Evolutionary conservation across 257 asterid species (phyloP), one percentile per base, ranked within the genome.

Genomic region (Ophiorrhiza pumila): DNA sequence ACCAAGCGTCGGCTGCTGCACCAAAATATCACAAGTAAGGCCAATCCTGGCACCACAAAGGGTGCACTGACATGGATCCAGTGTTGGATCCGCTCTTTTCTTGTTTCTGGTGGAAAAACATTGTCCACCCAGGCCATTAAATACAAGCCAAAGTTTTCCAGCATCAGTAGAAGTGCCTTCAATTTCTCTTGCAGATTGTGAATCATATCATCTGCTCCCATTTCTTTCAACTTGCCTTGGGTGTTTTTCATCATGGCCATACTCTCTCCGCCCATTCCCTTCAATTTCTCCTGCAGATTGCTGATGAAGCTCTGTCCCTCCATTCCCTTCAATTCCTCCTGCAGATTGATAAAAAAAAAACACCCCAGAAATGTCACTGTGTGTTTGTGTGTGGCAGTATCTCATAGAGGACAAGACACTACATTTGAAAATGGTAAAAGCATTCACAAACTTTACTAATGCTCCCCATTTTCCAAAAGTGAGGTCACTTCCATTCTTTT

Each of bases 31-130:
- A 80, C 14, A 2, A 11, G 7, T 22, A 72, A 8, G 20, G 66
- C 59, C 23, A 68, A 2, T 22, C 72, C 77, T 9, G 59, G n/a
- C 22, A 69, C 29, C 53, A 83, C 0, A 68, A 23, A 74, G 0
- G 76, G 79, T 29, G 37, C 29, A 45, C 70, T 80, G 2, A 72
- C 15, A 13, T 68, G 66, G 73, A 80, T 9, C 82, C 80, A 80
- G 64, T 71, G 61, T 23, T 22, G 46, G 71, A 86, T 49, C 78
- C 65, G 78, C 18, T 80, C 83, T 0, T 58, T 68, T 71, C 82
- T 77, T 10, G 85, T 83, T 6, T 64, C 85, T 12, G 77, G 23
- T 22, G 34, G 56, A 7, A 35, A 66, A 17, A 18, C 56, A 17
- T 45, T 9, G n/a, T 31, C 49, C 47, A 49, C 7, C 59, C 37